Base-by-base conservation (phyloP, 495 filamentous ascomycete genomes). In the Xylaria acuta region DNA sequence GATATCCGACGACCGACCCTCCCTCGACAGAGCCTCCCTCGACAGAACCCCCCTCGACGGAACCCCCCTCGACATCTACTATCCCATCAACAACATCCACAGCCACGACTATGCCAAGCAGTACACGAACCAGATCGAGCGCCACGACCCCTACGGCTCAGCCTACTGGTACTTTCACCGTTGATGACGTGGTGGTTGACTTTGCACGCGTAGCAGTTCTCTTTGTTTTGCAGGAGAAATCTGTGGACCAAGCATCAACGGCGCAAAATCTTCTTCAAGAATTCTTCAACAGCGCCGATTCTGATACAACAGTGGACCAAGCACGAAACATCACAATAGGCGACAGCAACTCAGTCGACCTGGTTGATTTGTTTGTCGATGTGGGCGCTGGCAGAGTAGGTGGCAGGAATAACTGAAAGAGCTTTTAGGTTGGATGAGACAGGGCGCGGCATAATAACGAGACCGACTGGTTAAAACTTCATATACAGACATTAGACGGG, bases 151-250 rank as follows among this genome's bases (percentile, higher is more conserved):
- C 74, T 22, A 70, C 70, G 27, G 71, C 67, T 70, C 78, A 45
- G 32, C 72, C 84, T 25, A 79, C 77, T 0, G 41, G 72, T 22
- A 73, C 73, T 16, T 85, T 87, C 38, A 73, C 60, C 3, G 78
- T 83, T 27, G 85, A 82, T 1, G 79, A 88, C 20, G 84, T 88
- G 30, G 82, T 85, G 3, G 78, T 91, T 1, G 91, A 93, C 77
- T 93, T 94, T 81, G 88, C 90, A 5, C 87, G 91, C 8, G 83
- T 91, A 12, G 85, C 84, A 0, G 86, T 94, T 7, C 80, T 94
- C 54, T 90, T 82, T 72, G 80, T 93, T 43, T 82, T 93, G 9
- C 90, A 92, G 66, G 80, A 88, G 67, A 82, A 86, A 34, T 78
- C 76, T 0, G 74, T 93, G 0, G 73, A 78, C 22, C 79, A 77